phyloP scores from a whole-genome alignment of 495 filamentous ascomycete genomes.

The Tuber calosporum region DNA sequence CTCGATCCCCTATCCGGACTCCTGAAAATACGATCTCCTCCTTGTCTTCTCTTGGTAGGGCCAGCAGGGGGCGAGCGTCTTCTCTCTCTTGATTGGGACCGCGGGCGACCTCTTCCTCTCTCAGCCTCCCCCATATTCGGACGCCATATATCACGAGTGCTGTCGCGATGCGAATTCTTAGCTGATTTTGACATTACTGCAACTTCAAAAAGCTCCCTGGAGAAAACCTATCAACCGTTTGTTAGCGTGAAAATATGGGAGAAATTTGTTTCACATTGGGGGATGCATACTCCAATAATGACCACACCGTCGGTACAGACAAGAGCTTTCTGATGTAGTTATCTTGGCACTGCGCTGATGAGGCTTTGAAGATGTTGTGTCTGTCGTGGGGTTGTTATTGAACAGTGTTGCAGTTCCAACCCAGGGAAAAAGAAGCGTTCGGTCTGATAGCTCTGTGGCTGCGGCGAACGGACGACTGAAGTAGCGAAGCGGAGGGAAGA shows the following conservation, averaged over 20 bases:
- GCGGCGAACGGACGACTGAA: not conserved
- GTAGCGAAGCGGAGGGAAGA: constrained; percentile 2
- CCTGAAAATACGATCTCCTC: constrained; percentile 35
- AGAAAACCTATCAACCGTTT: not conserved
- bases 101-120: constrained; percentile 36
- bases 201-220: not conserved
- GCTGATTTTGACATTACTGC: not conserved
- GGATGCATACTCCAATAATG: not conserved
- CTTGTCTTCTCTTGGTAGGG: constrained; percentile 30
- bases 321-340: not conserved
- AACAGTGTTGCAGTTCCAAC: not conserved
- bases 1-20: constrained; percentile 29
- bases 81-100: constrained; percentile 36
- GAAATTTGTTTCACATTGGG: not conserved
- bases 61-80: constrained; percentile 32
- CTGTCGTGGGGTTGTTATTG: not conserved
- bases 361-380: not conserved
- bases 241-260: not conserved
- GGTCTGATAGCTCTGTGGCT: constrained; percentile 1
- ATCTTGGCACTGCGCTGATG: not conserved
- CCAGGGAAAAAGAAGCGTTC: not conserved
- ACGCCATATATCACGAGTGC: constrained; percentile 33
- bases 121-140: constrained; percentile 30
- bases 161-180: constrained; percentile 24
- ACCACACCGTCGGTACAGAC: not conserved